These are phyloP conservation scores for Penicillium sp. DNA, from an alignment of 2,329 filamentous ascomycete genomes.

Conservation along the genomic window DNA sequence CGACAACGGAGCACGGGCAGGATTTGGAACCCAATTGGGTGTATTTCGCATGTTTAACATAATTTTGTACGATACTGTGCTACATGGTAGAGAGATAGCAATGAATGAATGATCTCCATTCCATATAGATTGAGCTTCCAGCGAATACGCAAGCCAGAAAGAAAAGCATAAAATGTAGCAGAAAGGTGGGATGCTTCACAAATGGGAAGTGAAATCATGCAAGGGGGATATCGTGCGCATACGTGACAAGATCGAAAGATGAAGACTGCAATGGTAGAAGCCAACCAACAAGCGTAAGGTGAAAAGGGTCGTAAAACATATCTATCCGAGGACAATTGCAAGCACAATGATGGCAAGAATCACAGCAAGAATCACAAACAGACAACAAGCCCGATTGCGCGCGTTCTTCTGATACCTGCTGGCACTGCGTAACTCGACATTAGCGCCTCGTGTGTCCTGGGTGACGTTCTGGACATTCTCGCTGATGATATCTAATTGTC, in stretches of 20 bases:
- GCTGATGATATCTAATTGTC: constrained; percentile 80
- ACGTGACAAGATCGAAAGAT: constrained; percentile 17
- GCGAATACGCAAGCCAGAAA: constrained; percentile 8
- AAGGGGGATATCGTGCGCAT: constrained; percentile 36
- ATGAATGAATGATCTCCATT: constrained; percentile 29
- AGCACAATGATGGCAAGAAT: constrained; percentile 87
- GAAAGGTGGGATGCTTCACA: constrained; percentile 10
- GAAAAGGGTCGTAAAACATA: constrained; percentile 6
- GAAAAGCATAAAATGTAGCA: constrained; percentile 8
- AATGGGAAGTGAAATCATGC: constrained; percentile 19
- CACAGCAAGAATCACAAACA: constrained; percentile 82
- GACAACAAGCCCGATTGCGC: constrained; percentile 87
- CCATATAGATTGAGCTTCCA: constrained; percentile 12
- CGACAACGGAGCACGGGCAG: constrained; percentile 29
- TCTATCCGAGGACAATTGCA: constrained; percentile 73
- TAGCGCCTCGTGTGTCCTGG: constrained; percentile 78
- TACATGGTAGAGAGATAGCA: constrained; percentile 18
- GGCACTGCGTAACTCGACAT: constrained; percentile 79
- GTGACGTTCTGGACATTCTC: constrained; percentile 83
- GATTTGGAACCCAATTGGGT: constrained; percentile 23
- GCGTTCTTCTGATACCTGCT: constrained; percentile 93
- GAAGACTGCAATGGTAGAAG: constrained; percentile 8
- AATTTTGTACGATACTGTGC: constrained; percentile 36
- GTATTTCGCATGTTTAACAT: constrained; percentile 38
- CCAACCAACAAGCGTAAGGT: constrained; percentile 9